Conservation (phyloP, 169 alveolate species). For the Theileria equi region DNA sequence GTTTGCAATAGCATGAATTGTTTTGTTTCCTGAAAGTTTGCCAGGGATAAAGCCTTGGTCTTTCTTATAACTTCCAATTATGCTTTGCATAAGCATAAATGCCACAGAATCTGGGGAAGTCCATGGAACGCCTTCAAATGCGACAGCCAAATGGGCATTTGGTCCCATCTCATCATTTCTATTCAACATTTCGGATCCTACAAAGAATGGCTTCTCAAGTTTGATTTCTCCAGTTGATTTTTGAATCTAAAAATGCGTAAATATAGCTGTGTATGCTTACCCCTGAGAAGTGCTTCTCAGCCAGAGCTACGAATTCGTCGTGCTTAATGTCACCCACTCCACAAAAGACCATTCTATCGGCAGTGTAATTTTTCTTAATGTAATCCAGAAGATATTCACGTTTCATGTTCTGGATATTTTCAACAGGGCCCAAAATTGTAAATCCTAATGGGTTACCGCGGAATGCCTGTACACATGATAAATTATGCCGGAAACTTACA, state of each 20-base stretch:
- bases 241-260: not conserved
- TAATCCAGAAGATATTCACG: constrained; percentile 86
- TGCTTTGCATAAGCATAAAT: constrained; percentile 90
- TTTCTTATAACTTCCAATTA: constrained; percentile 86
- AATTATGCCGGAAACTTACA: constrained; percentile 9
- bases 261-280: constrained; percentile 10
- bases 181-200: constrained; percentile 75
- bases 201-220: constrained; percentile 70
- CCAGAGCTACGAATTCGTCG: constrained; percentile 79
- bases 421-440: constrained; percentile 85
- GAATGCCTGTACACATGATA: constrained; percentile 73
- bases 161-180: constrained; percentile 82
- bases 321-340: constrained; percentile 89
- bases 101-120: constrained; percentile 90
- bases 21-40: constrained; percentile 77
- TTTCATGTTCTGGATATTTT: constrained; percentile 81
- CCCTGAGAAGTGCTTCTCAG: constrained; percentile 68
- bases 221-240: constrained; percentile 18
- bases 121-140: constrained; percentile 91
- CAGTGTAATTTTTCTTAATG: constrained; percentile 85
- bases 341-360: constrained; percentile 87
- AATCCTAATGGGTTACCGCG: constrained; percentile 90
- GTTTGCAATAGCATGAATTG: constrained; percentile 73
- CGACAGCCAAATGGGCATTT: constrained; percentile 85
- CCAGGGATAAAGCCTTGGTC: constrained; percentile 81